Evolutionary conservation across 495 filamentous ascomycete genomes (phyloP).

Genomic region (Echria macrotheca): DNA sequence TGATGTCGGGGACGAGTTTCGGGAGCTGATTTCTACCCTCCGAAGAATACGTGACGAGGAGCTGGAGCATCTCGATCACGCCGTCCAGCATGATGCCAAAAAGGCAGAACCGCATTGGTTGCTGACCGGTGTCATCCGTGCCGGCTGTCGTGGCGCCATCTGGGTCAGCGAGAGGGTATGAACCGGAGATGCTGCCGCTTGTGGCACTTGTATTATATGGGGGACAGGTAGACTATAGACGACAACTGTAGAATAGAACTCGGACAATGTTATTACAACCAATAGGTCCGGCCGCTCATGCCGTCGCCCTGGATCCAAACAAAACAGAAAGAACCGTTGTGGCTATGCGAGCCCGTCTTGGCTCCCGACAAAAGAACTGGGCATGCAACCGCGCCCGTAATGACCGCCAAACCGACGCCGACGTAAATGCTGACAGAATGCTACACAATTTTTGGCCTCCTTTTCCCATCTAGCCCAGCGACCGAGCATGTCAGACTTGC

Average conservation of each 20-base stretch:
- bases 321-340: background rate
- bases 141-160: conserved; percentile 85
- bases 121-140: conserved; percentile 79
- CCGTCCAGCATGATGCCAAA: conserved; percentile 85
- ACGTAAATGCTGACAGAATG: background rate
- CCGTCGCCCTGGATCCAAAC: background rate
- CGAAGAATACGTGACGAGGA: conserved; percentile 91
- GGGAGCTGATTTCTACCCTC: conserved; percentile 64
- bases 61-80: conserved; percentile 92
- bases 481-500: no score
- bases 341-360: no score
- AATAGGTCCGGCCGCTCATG: background rate
- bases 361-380: no score
- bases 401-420: background rate
- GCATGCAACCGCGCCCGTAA: no score
- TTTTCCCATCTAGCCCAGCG: no score
- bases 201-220: background rate
- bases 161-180: conserved; percentile 84
- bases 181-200: conserved; percentile 12
- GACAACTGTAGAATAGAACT: background rate
- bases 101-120: conserved; percentile 83
- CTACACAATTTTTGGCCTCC: no score
- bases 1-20: conserved; percentile 72
- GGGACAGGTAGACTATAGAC: no score
- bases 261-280: background rate